Percentiles rank a stretch among this genome's conserved stretches.
Evolutionary conservation across 2,329 filamentous ascomycete species (phyloP).

Genomic region (Cladosporium sphaerospermum): DNA sequence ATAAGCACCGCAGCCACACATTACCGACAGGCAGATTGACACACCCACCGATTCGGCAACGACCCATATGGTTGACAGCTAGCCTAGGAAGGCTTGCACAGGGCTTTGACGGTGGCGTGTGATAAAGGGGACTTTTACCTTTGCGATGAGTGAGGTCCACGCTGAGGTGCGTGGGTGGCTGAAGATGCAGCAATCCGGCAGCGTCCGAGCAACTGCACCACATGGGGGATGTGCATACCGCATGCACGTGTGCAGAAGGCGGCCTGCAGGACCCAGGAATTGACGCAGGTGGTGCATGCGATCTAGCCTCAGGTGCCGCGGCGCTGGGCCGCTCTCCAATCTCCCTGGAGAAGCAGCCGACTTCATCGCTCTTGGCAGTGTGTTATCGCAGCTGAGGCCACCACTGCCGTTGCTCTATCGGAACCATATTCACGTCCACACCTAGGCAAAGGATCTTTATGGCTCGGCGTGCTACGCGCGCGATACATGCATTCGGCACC

Average conservation of each 20-base stretch:
- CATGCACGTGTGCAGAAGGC: too few relatives aligned
- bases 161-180: background rate
- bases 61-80: background rate
- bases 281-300: background rate
- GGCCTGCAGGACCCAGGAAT: too few relatives aligned
- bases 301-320: background rate
- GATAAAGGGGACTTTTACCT: background rate
- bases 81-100: background rate
- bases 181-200: background rate
- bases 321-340: background rate
- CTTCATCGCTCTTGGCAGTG: background rate
- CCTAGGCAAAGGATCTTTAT: too few relatives aligned
- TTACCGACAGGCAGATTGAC: background rate
- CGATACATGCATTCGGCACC: too few relatives aligned
- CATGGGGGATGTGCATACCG: too few relatives aligned
- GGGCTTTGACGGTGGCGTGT: background rate
- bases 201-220: too few relatives aligned
- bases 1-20: background rate
- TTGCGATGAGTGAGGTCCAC: background rate
- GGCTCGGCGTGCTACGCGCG: too few relatives aligned
- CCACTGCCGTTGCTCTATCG: background rate
- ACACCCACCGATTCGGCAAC: background rate
- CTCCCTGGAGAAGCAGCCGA: conserved; percentile 4
- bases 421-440: background rate
- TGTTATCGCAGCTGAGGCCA: too few relatives aligned